Evolutionary conservation across 176 grass and related monocot genomes (phyloP).

Genomic region (Elaeis guineensis): DNA sequence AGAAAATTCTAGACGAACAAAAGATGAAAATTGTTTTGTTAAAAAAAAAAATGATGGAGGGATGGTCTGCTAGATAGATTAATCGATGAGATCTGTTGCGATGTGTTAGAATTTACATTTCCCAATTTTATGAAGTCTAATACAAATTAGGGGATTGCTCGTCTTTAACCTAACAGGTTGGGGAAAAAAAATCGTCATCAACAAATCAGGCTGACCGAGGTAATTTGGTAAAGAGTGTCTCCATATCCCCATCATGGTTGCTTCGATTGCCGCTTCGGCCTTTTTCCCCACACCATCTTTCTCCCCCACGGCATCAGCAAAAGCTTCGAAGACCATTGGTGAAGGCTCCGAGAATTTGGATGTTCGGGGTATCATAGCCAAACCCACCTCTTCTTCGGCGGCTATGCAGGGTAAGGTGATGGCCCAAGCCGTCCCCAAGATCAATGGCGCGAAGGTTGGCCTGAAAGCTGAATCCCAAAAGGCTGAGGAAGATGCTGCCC

Average conservation of each 20-base stretch:
- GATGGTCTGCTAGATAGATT: too few species aligned
- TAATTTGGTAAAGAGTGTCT: too few species aligned
- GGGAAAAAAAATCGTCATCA: too few species aligned
- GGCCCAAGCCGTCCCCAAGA: conserved; percentile 73
- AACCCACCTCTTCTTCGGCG: conserved; percentile 34
- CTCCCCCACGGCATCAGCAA: conserved; percentile 18
- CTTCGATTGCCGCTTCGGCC: conserved; percentile 38
- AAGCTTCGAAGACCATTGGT: conserved; percentile 38
- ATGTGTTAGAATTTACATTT: too few species aligned
- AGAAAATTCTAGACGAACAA: too few species aligned
- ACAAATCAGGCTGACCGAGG: too few species aligned
- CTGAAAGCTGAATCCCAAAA: conserved; percentile 31
- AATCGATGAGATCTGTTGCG: too few species aligned
- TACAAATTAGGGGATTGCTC: too few species aligned
- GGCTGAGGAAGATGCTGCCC: conserved; percentile 18
- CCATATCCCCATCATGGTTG: conserved; percentile 35
- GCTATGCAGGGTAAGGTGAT: conserved; percentile 60
- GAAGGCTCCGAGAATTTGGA: conserved; percentile 55
- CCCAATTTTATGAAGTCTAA: too few species aligned
- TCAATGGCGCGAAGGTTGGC: conserved; percentile 65
- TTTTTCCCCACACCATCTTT: conserved; percentile 50
- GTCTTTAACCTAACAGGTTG: too few species aligned
- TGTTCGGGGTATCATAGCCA: conserved; percentile 49
- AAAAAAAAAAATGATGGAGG: too few species aligned
- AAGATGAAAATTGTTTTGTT: too few species aligned